A percentile compares a stretch with the other conserved stretches of the same genome.
Conservation (phyloP, 768 basidiomycete species). For the Exidia glandulosa region DNA sequence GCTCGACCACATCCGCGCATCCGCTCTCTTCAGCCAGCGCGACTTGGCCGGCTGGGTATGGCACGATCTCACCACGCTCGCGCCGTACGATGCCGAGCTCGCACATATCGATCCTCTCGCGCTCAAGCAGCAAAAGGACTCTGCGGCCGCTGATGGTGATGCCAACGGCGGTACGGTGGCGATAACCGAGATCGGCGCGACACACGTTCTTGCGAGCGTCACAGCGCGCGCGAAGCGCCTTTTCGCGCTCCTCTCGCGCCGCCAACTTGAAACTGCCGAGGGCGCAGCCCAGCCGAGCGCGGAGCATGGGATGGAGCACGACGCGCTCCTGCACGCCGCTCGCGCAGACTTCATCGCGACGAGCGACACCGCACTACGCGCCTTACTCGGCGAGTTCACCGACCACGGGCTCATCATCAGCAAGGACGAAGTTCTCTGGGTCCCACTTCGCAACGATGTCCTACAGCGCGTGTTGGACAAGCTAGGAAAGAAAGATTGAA, state of each 20-base stretch:
- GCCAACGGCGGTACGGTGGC: not conserved
- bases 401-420: constrained; percentile 68
- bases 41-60: constrained; percentile 65
- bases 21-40: constrained; percentile 64
- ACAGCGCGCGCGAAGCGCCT: constrained; percentile 79
- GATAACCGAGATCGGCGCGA: constrained; percentile 67
- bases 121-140: constrained; percentile 24
- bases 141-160: constrained; percentile 22
- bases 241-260: constrained; percentile 57
- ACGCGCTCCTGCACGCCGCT: constrained; percentile 61
- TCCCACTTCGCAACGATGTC: not conserved
- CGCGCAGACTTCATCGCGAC: constrained; percentile 81
- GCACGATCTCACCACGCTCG: constrained; percentile 85
- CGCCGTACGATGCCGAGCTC: constrained; percentile 70
- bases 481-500: not conserved
- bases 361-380: constrained; percentile 72
- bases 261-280: constrained; percentile 54
- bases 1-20: constrained; percentile 76
- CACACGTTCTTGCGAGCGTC: constrained; percentile 77
- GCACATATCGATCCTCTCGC: constrained; percentile 39
- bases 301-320: constrained; percentile 49
- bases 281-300: constrained; percentile 17
- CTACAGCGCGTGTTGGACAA: not conserved
- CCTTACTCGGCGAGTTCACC: constrained; percentile 78
- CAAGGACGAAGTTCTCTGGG: not conserved